Evolutionary conservation across 2,329 filamentous ascomycete species (phyloP), one percentile per base, ranked within the genome.

Genomic region (Talaromyces marneffei): DNA sequence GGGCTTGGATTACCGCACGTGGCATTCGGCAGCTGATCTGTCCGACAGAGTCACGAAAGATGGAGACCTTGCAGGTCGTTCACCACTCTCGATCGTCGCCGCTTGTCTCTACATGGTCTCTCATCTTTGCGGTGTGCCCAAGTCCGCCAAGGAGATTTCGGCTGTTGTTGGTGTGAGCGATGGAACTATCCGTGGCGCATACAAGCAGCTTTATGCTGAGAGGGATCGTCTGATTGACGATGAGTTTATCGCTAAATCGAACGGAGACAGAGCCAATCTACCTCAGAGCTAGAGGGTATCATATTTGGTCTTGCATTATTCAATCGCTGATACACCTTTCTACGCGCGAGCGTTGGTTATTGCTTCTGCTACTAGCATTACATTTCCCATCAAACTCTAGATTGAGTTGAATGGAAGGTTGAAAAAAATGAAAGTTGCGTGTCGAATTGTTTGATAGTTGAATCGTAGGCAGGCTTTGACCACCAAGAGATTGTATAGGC

Each of bases 41-140:
- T 92, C 92, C 2, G 83, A 88, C 67, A 86, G 88, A 71, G 91
- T 94, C 66, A 87, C 87, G 25, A 84, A 85, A 54, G 87, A 91
- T 64, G 89, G 90, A 62, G 88, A 91, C 60, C 84, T 97, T 63
- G 92, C 93, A 37, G 94, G 94, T 66, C 91, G 94, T 63, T 97
- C 93, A 62, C 94, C 94, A 20, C 82, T 99, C 54, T 97, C 93
- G 1, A 91, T 95, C 64, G 93, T 95, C 6, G 93, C 92, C 18
- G 92, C 94, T 33, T 96, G 92, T 74, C 97, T 99, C 75, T 99
- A 94, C 81, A 94, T 97, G 86, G 90, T 93, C 3, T 92, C 91
- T 31, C 87, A 93, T 70, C 82, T 97, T 39, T 88, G 96, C 79
- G 90, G 88, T 60, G 85, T 94, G 67, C 81, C 86, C 20, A 90